Evolutionary conservation across 441 rosid genomes (phyloP).

Genomic region (Hura crepitans): DNA sequence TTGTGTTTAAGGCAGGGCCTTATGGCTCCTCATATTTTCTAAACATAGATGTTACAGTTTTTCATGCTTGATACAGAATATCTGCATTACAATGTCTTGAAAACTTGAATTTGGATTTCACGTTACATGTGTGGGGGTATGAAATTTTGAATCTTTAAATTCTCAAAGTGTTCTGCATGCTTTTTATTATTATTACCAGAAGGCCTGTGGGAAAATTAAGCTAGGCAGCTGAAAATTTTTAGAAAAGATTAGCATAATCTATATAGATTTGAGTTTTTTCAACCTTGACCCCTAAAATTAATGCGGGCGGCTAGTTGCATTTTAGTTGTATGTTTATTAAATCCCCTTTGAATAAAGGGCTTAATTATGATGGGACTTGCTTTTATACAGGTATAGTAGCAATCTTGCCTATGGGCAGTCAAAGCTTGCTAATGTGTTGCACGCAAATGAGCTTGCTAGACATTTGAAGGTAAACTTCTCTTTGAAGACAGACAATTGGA

Average conservation of each 20-base stretch:
- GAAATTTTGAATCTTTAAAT: not conserved
- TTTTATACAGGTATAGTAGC: constrained; percentile 38
- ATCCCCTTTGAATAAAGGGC: not conserved
- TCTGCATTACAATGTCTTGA: too few relatives aligned
- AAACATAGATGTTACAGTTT: not conserved
- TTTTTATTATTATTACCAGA: not conserved
- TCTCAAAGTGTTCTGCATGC: not conserved
- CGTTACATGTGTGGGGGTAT: not conserved
- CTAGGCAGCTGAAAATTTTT: not conserved
- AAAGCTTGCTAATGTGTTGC: constrained; percentile 65
- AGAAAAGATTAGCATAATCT: not conserved
- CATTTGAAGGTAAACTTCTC: constrained; percentile 40
- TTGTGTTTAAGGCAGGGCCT: constrained; percentile 3
- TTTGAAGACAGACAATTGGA: not conserved
- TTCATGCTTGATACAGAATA: not conserved
- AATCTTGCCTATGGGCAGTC: constrained; percentile 49
- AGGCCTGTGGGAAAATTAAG: not conserved
- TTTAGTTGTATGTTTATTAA: too few relatives aligned
- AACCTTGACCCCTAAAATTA: not conserved
- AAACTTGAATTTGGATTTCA: too few relatives aligned
- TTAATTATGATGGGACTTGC: constrained; percentile 11
- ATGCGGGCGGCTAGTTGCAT: not conserved
- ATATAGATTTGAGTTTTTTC: not conserved
- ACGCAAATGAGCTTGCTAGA: constrained; percentile 58
- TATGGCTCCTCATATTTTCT: not conserved